Evolutionary conservation across 2,329 filamentous ascomycete species (phyloP).

Genomic region (Penicillium frequentans): DNA sequence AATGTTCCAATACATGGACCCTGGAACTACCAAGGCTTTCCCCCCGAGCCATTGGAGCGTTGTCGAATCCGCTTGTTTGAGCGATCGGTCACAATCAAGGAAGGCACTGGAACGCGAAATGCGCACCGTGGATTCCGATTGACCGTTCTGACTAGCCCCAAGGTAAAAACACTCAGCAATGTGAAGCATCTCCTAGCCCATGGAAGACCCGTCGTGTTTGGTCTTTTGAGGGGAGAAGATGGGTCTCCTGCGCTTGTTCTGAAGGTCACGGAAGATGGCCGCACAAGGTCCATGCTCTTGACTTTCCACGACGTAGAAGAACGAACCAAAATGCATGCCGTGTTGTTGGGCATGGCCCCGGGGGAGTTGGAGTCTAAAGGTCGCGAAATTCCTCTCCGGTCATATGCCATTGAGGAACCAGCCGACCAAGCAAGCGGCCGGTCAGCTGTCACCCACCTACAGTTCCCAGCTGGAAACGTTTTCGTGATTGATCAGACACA

Average conservation of each 20-base stretch:
- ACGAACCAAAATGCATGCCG: conserved; percentile 68
- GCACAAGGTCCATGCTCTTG: conserved; percentile 71
- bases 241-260: conserved; percentile 69
- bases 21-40: conserved; percentile 69
- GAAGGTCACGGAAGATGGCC: conserved; percentile 65
- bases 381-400: conserved; percentile 66
- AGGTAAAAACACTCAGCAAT: conserved; percentile 73
- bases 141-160: conserved; percentile 73
- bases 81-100: conserved; percentile 64
- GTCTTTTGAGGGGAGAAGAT: conserved; percentile 71
- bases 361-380: conserved; percentile 68
- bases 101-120: conserved; percentile 69
- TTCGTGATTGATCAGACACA: conserved; percentile 70
- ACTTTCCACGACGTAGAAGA: conserved; percentile 75
- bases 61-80: conserved; percentile 79
- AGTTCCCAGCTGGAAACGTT: conserved; percentile 38
- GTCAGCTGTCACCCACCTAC: conserved; percentile 32
- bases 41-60: conserved; percentile 70
- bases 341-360: conserved; percentile 71
- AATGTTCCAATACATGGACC: conserved; percentile 79
- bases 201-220: conserved; percentile 71
- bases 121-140: conserved; percentile 79
- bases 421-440: conserved; percentile 33
- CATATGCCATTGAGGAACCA: conserved; percentile 61
- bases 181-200: conserved; percentile 69